These are phyloP conservation scores for Friedmanniomyces endolithicus DNA, from an alignment of 495 filamentous ascomycete genomes.

Conservation along the genomic window DNA sequence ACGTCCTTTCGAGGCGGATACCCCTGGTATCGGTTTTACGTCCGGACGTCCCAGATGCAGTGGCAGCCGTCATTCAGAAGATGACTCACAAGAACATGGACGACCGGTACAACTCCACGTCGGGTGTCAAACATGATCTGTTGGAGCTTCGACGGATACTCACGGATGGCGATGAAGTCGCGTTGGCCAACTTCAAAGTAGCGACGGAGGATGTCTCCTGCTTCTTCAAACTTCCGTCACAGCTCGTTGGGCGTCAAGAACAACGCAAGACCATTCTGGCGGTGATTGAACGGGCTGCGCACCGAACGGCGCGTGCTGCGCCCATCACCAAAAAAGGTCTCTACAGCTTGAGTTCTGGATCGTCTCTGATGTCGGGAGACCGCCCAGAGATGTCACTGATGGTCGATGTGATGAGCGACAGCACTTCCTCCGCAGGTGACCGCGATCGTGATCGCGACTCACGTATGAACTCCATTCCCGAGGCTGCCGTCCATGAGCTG, in stretches of 20 bases:
- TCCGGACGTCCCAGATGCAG: slow-evolving; percentile 65
- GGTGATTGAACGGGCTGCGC: slow-evolving; percentile 59
- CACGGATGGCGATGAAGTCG: slow-evolving; percentile 57
- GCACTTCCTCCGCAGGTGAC: slow-evolving; percentile 13
- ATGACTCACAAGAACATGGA: slow-evolving; percentile 77
- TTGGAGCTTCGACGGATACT: slow-evolving; percentile 55
- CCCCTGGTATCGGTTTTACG: slow-evolving; percentile 60
- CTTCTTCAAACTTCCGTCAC: slow-evolving; percentile 67
- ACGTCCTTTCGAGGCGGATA: slow-evolving; percentile 63
- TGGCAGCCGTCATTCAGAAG: slow-evolving; percentile 71
- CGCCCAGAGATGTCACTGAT: slow-evolving; percentile 10
- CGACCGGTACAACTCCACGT: slow-evolving; percentile 74
- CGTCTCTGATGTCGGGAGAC: slow-evolving; percentile 11
- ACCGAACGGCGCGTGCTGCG: slow-evolving; percentile 35
- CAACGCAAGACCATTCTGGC: slow-evolving; percentile 57
- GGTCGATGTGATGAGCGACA: slow-evolving; percentile 16
- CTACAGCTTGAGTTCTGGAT: slow-evolving; percentile 38
- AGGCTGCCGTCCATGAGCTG: slow-evolving; percentile 6
- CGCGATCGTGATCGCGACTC: slow-evolving; percentile 11
- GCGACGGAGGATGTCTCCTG: slow-evolving; percentile 70
- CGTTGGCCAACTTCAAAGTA: slow-evolving; percentile 56
- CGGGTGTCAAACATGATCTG: slow-evolving; percentile 68
- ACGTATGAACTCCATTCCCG: slow-evolving; percentile 13
- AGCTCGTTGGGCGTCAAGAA: slow-evolving; percentile 64
- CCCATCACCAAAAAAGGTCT: slow-evolving; percentile 27